These are phyloP conservation scores for Solanum neorickii DNA, from an alignment of 257 asterid genomes.

Conservation along the genomic window DNA sequence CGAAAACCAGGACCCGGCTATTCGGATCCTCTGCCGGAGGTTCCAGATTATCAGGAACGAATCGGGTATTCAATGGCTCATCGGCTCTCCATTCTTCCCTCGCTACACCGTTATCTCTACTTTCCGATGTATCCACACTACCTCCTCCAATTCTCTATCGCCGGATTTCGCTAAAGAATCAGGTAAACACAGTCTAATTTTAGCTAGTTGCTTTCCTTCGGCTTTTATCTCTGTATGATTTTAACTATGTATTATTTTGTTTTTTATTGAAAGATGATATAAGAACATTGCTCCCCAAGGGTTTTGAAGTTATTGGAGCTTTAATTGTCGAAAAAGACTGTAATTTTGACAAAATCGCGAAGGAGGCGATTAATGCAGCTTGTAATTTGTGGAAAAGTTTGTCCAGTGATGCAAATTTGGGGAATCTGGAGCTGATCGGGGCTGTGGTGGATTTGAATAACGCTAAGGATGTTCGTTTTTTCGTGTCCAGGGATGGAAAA, in stretches of 20 bases:
- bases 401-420: conserved; percentile 9
- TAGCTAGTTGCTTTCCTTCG: background rate
- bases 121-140: conserved; percentile 57
- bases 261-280: conserved; percentile 50
- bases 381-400: conserved; percentile 37
- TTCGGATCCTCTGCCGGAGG: conserved; percentile 49
- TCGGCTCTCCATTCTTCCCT: conserved; percentile 57
- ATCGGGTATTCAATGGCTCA: conserved; percentile 66
- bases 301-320: conserved; percentile 78
- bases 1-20: background rate
- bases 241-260: background rate
- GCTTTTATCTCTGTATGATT: background rate
- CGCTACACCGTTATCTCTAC: conserved; percentile 53
- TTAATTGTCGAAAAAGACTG: conserved; percentile 31
- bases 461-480: conserved; percentile 42
- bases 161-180: conserved; percentile 51
- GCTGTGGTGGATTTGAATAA: conserved; percentile 43
- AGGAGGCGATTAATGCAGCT: conserved; percentile 48
- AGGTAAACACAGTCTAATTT: conserved; percentile 26
- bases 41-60: conserved; percentile 31
- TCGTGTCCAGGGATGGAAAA: conserved; percentile 31
- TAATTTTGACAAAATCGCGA: conserved; percentile 22
- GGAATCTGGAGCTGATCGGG: conserved; percentile 33
- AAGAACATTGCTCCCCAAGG: conserved; percentile 58
- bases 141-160: conserved; percentile 34